Evolutionary conservation across 257 asterid genomes (phyloP), one percentile per base, ranked within the genome.

Genomic region (Linderniella brevidens): DNA sequence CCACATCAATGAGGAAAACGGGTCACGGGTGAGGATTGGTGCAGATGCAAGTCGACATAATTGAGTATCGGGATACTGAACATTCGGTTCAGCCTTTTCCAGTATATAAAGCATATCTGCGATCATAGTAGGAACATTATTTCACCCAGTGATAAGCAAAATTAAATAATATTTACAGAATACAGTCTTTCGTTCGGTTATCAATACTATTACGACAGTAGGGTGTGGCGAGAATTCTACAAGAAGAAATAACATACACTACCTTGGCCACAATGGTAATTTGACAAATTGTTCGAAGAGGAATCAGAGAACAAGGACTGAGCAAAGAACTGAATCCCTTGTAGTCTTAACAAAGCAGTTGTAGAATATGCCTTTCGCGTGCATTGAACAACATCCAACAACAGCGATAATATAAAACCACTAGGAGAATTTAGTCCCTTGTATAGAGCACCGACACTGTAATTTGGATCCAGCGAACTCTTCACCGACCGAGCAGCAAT

Each of bases 1-100:
- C 99, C 96, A 90, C 99, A 90, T 90, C 36, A 90, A 65, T 38
- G 96, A 85, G 49, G 96, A 77, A 79, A 90, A 90, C 49, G 93
- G 70, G 68, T 90, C 92, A 36, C 57, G 76, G 50, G 83, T 75
- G 52, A 90, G 79, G 62, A 85, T 56, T 55, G 99, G 96, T 61
- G 71, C 78, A 49, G 81, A 66, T 53, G 92, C 85, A 52, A 58
- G 76, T 62, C 72, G 73, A 94, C 94, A 90, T n/a, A 90, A 64
- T 60, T 75, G 80, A 56, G 68, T 58, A 57, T 90, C 99, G 29
- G 92, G 92, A 56, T 58, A 77, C 52, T 44, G 69, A 42, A 57
- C 64, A 51, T 66, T 78, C 37, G 58, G 57, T 38, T 75, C 82
- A 11, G 80, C 60, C 55, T 61, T 71, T 60, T 77, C 88, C 68